Conservation (phyloP, 352 stramenopile species). For the Phytophthora syringae region DNA sequence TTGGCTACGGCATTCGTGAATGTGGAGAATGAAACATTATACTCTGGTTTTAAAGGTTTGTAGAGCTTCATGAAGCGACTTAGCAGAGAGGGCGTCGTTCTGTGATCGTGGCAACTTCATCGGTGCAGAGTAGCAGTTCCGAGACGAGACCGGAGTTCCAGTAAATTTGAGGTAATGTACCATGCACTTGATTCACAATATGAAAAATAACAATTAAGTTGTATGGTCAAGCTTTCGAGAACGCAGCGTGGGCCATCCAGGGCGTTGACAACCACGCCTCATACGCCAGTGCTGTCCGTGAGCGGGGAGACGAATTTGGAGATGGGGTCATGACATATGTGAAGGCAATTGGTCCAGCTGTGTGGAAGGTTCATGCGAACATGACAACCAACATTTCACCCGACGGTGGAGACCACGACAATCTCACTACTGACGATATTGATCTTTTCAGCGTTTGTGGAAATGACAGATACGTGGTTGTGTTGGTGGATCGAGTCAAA, state of each 20-base stretch:
- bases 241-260: not conserved
- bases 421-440: no score
- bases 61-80: not conserved
- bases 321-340: not conserved
- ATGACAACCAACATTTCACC: not conserved
- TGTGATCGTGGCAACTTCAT: not conserved
- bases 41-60: conserved; percentile 3
- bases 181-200: not conserved
- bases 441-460: no score
- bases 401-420: no score
- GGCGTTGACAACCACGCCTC: not conserved
- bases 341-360: not conserved
- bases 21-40: conserved; percentile 14
- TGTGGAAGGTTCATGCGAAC: conserved; percentile 1
- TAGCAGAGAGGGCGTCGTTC: not conserved
- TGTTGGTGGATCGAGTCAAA: not conserved
- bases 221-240: not conserved
- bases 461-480: no score
- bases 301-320: not conserved
- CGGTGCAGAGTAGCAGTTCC: not conserved
- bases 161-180: not conserved
- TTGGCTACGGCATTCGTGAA: conserved; percentile 7
- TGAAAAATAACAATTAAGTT: not conserved
- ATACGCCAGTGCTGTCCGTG: not conserved
- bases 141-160: not conserved